Evolutionary conservation across 352 stramenopile species (phyloP).

Genomic region (Phytophthora citrophthora): DNA sequence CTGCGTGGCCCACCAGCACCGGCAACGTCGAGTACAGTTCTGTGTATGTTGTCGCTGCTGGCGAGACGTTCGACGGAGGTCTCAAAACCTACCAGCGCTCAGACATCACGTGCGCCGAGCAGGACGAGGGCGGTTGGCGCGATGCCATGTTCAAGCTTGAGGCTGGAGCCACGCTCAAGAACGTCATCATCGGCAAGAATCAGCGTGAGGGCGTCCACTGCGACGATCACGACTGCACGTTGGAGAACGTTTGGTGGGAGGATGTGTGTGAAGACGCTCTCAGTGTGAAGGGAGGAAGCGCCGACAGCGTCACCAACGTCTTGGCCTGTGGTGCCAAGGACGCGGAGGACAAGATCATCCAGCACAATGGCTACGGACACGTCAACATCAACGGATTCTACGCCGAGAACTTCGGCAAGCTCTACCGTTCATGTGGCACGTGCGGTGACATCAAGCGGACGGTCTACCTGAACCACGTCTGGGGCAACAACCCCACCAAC

Average conservation of each 20-base stretch:
- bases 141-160: conserved; percentile 45
- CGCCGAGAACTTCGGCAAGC: conserved; percentile 46
- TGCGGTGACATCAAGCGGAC: conserved; percentile 37
- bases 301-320: conserved; percentile 37
- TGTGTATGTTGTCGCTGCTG: conserved; percentile 39
- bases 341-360: conserved; percentile 54
- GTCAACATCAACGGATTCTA: conserved; percentile 55
- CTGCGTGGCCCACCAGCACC: conserved; percentile 36
- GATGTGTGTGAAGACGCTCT: conserved; percentile 49
- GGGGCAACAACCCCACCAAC: conserved; percentile 41
- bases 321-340: conserved; percentile 32
- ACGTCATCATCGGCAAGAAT: conserved; percentile 48
- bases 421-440: conserved; percentile 44
- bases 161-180: conserved; percentile 45
- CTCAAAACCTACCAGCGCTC: conserved; percentile 53
- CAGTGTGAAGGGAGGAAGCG: conserved; percentile 41
- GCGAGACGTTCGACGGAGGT: conserved; percentile 36
- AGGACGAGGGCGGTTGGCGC: conserved; percentile 29
- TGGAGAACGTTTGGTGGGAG: conserved; percentile 46
- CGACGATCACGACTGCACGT: conserved; percentile 37
- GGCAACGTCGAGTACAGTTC: conserved; percentile 36
- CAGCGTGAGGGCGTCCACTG: conserved; percentile 45
- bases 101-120: conserved; percentile 38
- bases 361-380: conserved; percentile 47
- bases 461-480: conserved; percentile 46